phyloP scores from a whole-genome alignment of 1,284 basidiomycete genomes.

The Malassezia nana region DNA sequence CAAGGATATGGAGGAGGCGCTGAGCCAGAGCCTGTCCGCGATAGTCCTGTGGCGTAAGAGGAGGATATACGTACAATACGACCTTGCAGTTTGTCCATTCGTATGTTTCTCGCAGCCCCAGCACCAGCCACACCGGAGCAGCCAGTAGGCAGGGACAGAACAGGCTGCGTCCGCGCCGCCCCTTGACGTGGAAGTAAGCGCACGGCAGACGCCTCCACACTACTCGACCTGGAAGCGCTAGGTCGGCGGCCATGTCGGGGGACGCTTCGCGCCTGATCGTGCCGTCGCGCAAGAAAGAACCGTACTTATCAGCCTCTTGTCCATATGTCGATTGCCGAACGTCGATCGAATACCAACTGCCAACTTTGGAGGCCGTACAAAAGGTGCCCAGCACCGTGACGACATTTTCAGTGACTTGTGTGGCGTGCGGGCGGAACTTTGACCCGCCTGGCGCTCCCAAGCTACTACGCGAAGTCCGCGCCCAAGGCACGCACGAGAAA shows the following conservation, averaged over 20 bases:
- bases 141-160: neutral
- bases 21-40: slow-evolving; percentile 2
- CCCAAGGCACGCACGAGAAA: slow-evolving; percentile 20
- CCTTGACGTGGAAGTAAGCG: slow-evolving; percentile 2
- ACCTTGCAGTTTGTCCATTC: slow-evolving; percentile 6
- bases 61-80: slow-evolving; percentile 4
- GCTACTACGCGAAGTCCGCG: slow-evolving; percentile 30
- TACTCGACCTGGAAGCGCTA: neutral
- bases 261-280: slow-evolving; percentile 16
- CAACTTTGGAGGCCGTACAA: slow-evolving; percentile 21
- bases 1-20: neutral
- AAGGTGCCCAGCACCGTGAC: slow-evolving; percentile 28
- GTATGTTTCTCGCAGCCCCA: no score
- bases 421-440: slow-evolving; percentile 36
- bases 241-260: neutral
- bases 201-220: neutral
- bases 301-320: slow-evolving; percentile 32
- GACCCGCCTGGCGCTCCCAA: slow-evolving; percentile 41
- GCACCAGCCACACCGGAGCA: no score
- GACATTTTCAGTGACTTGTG: slow-evolving; percentile 43
- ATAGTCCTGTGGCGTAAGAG: slow-evolving; percentile 5
- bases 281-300: slow-evolving; percentile 35
- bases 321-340: slow-evolving; percentile 38
- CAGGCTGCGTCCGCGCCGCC: neutral
- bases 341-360: slow-evolving; percentile 40